Conservation (phyloP, 257 asterid species). For the Nicotiana paniculata region DNA sequence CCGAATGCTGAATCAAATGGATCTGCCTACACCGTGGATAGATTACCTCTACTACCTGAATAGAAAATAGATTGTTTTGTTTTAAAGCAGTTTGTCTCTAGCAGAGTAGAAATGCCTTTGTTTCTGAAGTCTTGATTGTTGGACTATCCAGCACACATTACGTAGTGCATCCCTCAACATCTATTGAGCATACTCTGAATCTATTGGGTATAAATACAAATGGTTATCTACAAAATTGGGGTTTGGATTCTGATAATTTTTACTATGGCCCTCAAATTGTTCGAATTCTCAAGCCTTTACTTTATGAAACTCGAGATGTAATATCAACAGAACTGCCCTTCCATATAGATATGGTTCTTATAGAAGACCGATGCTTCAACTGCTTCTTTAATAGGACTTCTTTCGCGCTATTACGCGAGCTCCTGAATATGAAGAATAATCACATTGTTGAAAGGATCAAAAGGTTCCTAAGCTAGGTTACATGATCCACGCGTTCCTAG, state of each 20-base stretch:
- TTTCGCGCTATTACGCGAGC: no score
- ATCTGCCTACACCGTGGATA: conserved; percentile 35
- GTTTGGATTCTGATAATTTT: not conserved
- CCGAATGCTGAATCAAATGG: conserved; percentile 48
- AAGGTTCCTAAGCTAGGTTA: no score
- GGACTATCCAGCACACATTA: not conserved
- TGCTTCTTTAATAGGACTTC: no score
- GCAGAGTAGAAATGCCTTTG: not conserved
- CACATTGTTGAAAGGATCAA: no score
- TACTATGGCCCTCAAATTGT: not conserved
- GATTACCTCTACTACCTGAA: conserved; percentile 78
- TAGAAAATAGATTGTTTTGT: conserved; percentile 13
- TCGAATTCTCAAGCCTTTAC: not conserved
- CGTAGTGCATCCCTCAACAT: not conserved
- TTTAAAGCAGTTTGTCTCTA: not conserved
- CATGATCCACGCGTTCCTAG: no score
- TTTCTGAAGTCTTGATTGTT: not conserved
- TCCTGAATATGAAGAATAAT: no score
- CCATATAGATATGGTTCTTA: no score
- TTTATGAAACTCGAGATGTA: not conserved
- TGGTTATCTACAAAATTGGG: not conserved
- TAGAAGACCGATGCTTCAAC: no score
- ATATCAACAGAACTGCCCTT: no score
- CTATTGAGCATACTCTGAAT: not conserved
- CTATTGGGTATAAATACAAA: not conserved